Evolutionary conservation across 2,329 filamentous ascomycete species (phyloP), one percentile per base, ranked within the genome.

Genomic region (Beauveria medogensis): DNA sequence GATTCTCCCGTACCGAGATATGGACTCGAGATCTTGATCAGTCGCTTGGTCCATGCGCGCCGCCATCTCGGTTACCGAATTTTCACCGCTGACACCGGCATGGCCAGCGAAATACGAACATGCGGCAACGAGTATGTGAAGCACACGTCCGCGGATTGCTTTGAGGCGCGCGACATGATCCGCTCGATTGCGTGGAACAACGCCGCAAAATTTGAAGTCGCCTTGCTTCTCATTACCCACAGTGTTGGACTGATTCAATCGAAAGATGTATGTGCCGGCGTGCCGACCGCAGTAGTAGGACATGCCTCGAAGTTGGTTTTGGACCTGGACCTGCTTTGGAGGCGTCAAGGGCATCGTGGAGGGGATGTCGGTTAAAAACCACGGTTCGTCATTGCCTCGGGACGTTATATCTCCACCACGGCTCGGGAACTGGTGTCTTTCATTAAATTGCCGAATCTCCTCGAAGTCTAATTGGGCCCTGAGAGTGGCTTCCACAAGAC

Each of bases 241-340:
- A 34, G 12, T 34, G 3, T 12, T 10, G 30, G 30, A 34, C 12
- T 12, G 30, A 5, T 34, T 0, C 30, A 66, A 69, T n/a, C 57
- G 65, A 48, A 73, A 71, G 55, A 73, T 67, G 41, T 67, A 71
- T 22, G 66, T 65, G 24, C 71, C 69, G 1, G 63, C 64, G 2
- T 18, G 0, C 34, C 68, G 65, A 3, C 67, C 67, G 18, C 68
- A 62, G 58, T 71, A 73, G 56, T 67, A 69, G 24, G 57, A 53
- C 6, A 62, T 60, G 5, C 40, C 9, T 16, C 3, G 18, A 14
- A 55, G 24, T 5, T 18, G 8, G 7, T 10, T 37, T n/a, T 52
- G 18, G 28, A 40, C 48, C 18, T 30, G 6, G 20, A 24, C 43
- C 20, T 6, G 14, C 3, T 14, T 6, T 12, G 20, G 4, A 10